Percentiles rank a stretch among this genome's conserved stretches.
These are phyloP conservation scores for Aspergillus pseudoviridinutans DNA, from an alignment of 2,329 filamentous ascomycete species.

Conservation along the genomic window DNA sequence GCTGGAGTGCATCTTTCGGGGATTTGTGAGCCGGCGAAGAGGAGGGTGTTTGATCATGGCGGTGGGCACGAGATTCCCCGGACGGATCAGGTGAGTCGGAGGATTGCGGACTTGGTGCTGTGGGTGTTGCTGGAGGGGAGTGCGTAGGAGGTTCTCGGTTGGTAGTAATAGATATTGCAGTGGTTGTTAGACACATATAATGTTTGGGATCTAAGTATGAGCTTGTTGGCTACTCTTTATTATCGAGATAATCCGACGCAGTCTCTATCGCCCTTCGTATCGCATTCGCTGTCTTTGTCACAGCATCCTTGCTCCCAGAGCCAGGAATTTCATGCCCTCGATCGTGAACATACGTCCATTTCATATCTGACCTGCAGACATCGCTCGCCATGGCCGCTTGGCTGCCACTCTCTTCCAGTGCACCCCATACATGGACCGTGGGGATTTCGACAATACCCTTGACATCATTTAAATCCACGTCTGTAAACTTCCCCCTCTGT, in stretches of 20 bases:
- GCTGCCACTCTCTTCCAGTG: neutral
- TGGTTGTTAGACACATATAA: neutral
- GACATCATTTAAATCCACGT: neutral
- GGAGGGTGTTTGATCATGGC: slow-evolving; percentile 35
- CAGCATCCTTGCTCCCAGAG: neutral
- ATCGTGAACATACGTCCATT: slow-evolving; percentile 11
- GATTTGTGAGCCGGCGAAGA: slow-evolving; percentile 28
- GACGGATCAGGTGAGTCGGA: slow-evolving; percentile 23
- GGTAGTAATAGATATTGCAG: neutral
- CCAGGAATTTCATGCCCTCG: slow-evolving; percentile 12
- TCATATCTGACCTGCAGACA: slow-evolving; percentile 6
- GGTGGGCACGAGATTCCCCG: slow-evolving; percentile 45
- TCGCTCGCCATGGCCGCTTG: slow-evolving; percentile 1
- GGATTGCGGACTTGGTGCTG: slow-evolving; percentile 29
- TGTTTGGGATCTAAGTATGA: neutral
- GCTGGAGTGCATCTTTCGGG: slow-evolving; percentile 36
- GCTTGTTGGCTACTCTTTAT: neutral
- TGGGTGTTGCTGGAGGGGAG: slow-evolving; percentile 24
- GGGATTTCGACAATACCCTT: slow-evolving; percentile 8
- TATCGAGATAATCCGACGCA: neutral
- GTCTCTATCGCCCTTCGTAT: neutral
- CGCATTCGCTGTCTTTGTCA: neutral
- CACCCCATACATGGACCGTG: slow-evolving; percentile 17
- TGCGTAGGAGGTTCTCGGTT: neutral
- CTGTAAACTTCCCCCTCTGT: neutral